Base-by-base conservation (phyloP, 2,329 filamentous ascomycete species). In the Monosporascus sp. region DNA sequence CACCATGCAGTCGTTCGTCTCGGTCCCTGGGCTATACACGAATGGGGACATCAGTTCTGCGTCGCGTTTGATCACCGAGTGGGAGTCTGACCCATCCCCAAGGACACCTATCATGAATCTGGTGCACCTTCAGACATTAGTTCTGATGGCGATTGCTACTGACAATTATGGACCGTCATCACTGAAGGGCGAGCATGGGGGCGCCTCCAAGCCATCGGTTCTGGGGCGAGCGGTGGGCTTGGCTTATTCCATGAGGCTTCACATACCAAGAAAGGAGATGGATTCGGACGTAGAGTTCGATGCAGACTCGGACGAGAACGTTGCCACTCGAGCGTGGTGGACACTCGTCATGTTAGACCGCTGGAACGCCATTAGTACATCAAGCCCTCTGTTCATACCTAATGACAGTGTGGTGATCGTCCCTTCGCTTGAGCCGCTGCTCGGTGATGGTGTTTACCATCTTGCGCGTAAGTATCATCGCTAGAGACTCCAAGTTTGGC, bases 351-450 rank as follows among this genome's bases (percentile, higher is more conserved):
- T 87, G 57, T 78, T 90, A 57, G 87, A 90, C 62, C 80, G 86
- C 17, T 90, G 85, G 85, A 83, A 89, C 64, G 84, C 87, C 4
- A 78, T 83, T n/a, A 84, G 82, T 22, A 85, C 80, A 5, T 82
- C 81, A 14, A 82, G 78, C 55, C 82, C 85, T 3, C 62, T 82
- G 14, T 74, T 85, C 53, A 82, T 90, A 53, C 81, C 81, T 2
- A 81, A 87, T 58, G 77, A 80, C 55, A 82, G 76, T 50, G 77
- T 84, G 6, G 78, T 86, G 15, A 70, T 86, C 24, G 72, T 80
- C 6, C 77, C 79, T 1, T 82, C 83, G 47, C 76, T 90, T 53
- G 77, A 80, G 55, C 68, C 71, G 17, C 66, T 86, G 7, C 71
- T 90, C 4, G 86, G 86, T 37, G 82, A 86, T 47, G 74, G 75